Evolutionary conservation across 2,329 filamentous ascomycete genomes (phyloP).

Genomic region (Talaromyces rugulosus): DNA sequence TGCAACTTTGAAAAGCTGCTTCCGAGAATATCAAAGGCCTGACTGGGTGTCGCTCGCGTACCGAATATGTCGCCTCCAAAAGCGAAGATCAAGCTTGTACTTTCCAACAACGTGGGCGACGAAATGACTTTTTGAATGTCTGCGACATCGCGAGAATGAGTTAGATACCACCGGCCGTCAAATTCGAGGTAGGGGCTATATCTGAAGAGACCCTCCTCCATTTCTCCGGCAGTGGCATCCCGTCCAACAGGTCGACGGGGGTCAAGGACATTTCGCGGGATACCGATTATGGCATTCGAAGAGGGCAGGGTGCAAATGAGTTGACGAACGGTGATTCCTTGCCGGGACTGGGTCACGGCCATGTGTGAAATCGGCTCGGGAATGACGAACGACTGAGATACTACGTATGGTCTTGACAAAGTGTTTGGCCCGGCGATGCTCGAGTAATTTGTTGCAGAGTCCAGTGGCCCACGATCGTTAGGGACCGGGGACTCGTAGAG

Average conservation of each 20-base stretch:
- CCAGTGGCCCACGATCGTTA: slow-evolving; percentile 80
- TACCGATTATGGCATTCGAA: slow-evolving; percentile 69
- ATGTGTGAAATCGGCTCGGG: slow-evolving; percentile 74
- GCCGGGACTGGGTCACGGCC: slow-evolving; percentile 79
- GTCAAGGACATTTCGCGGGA: slow-evolving; percentile 76
- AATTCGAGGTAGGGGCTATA: slow-evolving; percentile 78
- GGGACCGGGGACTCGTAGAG: slow-evolving; percentile 80
- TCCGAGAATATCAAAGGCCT: slow-evolving; percentile 85
- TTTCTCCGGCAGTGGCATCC: slow-evolving; percentile 73
- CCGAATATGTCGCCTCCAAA: slow-evolving; percentile 84
- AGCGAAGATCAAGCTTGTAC: slow-evolving; percentile 83
- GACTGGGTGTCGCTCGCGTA: slow-evolving; percentile 79
- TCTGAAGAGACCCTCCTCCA: slow-evolving; percentile 74
- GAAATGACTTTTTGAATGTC: slow-evolving; percentile 71
- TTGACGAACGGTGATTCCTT: slow-evolving; percentile 83
- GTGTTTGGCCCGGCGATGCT: slow-evolving; percentile 63
- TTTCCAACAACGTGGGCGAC: slow-evolving; percentile 77
- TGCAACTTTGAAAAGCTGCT: slow-evolving; percentile 91
- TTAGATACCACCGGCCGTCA: slow-evolving; percentile 74
- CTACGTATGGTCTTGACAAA: slow-evolving; percentile 65
- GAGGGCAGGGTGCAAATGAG: slow-evolving; percentile 74
- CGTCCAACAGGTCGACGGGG: slow-evolving; percentile 81
- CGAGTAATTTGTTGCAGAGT: slow-evolving; percentile 67
- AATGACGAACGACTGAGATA: slow-evolving; percentile 77
- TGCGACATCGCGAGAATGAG: slow-evolving; percentile 75